Conservation (phyloP, 2,329 filamentous ascomycete genomes). For the Pseudopyricularia javanii region DNA sequence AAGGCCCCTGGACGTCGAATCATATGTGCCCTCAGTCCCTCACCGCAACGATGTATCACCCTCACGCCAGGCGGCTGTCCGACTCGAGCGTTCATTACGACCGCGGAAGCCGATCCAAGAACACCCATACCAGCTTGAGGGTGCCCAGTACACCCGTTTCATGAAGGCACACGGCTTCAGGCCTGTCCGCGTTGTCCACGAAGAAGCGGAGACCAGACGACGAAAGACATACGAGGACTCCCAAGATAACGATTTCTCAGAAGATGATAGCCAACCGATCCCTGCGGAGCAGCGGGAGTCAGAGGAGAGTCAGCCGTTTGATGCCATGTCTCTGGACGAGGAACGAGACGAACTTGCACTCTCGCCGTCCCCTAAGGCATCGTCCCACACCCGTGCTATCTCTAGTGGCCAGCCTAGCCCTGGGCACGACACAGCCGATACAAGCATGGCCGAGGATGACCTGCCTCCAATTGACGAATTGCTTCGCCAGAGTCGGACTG, state of each 20-base stretch:
- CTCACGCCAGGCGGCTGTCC: conserved; percentile 13
- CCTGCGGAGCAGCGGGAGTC: conserved; percentile 5
- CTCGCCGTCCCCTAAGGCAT: conserved; percentile 16
- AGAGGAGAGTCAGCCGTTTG: conserved; percentile 5
- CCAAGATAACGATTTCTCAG: conserved; percentile 35
- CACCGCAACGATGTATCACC: neutral
- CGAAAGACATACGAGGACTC: conserved; percentile 26
- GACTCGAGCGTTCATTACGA: conserved; percentile 36
- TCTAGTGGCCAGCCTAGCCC: conserved; percentile 16
- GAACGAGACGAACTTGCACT: conserved; percentile 14
- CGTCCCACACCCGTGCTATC: conserved; percentile 9
- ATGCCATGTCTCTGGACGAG: conserved; percentile 1
- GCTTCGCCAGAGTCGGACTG: conserved; percentile 6
- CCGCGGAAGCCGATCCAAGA: conserved; percentile 49
- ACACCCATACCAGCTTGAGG: conserved; percentile 45
- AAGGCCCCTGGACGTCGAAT: neutral
- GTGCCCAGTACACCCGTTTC: conserved; percentile 37
- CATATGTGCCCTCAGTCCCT: neutral
- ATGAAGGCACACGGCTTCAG: conserved; percentile 42
- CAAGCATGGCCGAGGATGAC: conserved; percentile 17
- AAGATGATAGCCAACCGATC: conserved; percentile 34
- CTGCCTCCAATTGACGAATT: conserved; percentile 15
- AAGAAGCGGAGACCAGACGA: conserved; percentile 13
- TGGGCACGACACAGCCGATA: conserved; percentile 16
- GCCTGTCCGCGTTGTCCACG: conserved; percentile 30